A percentile compares a stretch with the other conserved stretches of the same genome.
Evolutionary conservation across 23 red algal genomes (phyloP).

Genomic region (Cyanidioschyzon merolae): DNA sequence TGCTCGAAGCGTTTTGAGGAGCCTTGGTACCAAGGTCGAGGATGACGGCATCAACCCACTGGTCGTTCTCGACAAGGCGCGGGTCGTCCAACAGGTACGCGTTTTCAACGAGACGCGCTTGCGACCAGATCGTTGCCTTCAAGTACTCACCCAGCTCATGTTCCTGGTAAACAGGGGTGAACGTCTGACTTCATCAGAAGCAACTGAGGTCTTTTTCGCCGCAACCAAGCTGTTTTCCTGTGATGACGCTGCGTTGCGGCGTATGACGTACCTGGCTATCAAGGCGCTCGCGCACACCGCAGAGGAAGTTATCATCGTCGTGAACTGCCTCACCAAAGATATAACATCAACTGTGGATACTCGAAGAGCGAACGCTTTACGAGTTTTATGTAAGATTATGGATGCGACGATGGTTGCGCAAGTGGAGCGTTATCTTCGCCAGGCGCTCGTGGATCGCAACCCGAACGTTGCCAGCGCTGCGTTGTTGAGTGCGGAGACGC

Average conservation of each 20-base stretch:
- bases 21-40: conserved; percentile 52
- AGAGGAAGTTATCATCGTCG: conserved; percentile 98
- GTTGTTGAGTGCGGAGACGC: conserved; percentile 68
- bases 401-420: conserved; percentile 81
- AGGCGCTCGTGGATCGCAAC: conserved; percentile 95
- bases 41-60: conserved; percentile 70
- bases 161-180: conserved; percentile 86
- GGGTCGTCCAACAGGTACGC: conserved; percentile 83
- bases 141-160: conserved; percentile 70
- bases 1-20: background rate
- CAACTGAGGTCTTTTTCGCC: conserved; percentile 81
- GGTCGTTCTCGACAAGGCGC: conserved; percentile 81
- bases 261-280: conserved; percentile 91
- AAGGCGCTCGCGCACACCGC: conserved; percentile 93
- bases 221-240: conserved; percentile 94
- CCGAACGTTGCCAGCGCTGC: conserved; percentile 88
- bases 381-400: conserved; percentile 91
- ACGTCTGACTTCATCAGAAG: conserved; percentile 57
- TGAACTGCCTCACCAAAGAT: conserved; percentile 97
- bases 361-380: conserved; percentile 86
- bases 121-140: conserved; percentile 59
- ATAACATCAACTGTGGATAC: conserved; percentile 93
- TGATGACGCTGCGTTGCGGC: conserved; percentile 36
- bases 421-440: conserved; percentile 94
- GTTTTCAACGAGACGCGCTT: conserved; percentile 89